Conservation (phyloP, 1,284 basidiomycete species). For the Paramarasmius palmivorus region DNA sequence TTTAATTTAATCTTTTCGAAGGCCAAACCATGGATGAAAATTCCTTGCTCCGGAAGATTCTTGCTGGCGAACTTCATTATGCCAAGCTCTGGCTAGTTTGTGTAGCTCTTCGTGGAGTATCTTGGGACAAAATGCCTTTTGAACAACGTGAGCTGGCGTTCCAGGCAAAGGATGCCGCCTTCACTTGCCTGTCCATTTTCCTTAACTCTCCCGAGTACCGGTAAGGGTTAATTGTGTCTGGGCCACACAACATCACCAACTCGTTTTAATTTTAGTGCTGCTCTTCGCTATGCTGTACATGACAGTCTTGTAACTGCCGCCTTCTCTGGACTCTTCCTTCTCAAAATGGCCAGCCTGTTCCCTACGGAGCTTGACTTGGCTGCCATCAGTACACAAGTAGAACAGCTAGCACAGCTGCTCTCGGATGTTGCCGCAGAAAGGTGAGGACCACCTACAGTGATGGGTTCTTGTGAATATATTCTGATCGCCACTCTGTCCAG, state of each 20-base stretch:
- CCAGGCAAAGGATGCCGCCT: conserved; percentile 90
- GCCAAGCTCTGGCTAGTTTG: conserved; percentile 94
- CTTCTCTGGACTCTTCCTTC: conserved; percentile 88
- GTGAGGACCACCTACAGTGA: too few species aligned
- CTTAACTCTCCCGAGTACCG: conserved; percentile 77
- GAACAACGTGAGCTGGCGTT: conserved; percentile 93
- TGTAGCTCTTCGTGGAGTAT: conserved; percentile 85
- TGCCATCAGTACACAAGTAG: conserved; percentile 76
- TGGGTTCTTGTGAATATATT: too few species aligned
- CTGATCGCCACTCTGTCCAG: conserved; percentile 32
- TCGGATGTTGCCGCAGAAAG: conserved; percentile 88
- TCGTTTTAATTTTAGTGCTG: conserved; percentile 50
- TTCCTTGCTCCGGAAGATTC: conserved; percentile 80
- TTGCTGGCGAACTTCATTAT: conserved; percentile 86
- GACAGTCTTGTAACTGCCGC: conserved; percentile 90
- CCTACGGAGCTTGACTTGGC: conserved; percentile 77
- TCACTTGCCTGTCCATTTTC: conserved; percentile 80
- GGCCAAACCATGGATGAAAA: conserved; percentile 83
- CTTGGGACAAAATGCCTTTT: conserved; percentile 93
- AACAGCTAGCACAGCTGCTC: conserved; percentile 79
- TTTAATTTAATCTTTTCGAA: conserved; percentile 27
- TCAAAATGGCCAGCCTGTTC: conserved; percentile 90
- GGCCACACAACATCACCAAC: background rate
- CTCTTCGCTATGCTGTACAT: conserved; percentile 87
- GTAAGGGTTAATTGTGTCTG: conserved; percentile 36